Evolutionary conservation across 2,329 filamentous ascomycete species (phyloP).

Genomic region (Monosporascus sp.): DNA sequence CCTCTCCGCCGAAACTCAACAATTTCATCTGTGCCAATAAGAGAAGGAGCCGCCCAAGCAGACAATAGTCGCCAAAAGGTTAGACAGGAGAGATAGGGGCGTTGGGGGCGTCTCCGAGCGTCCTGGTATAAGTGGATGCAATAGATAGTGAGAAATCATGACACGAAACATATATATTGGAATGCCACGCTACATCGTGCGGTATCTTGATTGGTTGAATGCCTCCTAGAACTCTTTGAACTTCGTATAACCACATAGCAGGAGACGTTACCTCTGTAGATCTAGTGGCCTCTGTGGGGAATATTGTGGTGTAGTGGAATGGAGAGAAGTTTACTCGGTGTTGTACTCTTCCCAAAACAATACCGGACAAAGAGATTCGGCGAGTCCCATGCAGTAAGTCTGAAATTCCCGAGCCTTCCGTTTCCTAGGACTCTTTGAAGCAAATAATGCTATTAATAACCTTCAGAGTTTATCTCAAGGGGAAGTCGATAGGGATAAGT

Average conservation of each 20-base stretch:
- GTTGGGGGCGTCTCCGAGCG: not conserved
- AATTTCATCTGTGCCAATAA: not conserved
- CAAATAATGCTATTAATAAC: not conserved
- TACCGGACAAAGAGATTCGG: not conserved
- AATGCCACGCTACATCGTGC: not conserved
- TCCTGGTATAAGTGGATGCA: not conserved
- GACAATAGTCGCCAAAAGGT: not conserved
- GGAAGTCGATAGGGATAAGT: not conserved
- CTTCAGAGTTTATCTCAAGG: not conserved
- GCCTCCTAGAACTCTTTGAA: not conserved
- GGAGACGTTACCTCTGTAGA: not conserved
- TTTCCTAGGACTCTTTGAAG: not conserved
- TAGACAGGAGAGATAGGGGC: not conserved
- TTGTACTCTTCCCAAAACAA: not conserved
- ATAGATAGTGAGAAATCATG: not conserved
- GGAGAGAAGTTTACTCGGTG: not conserved
- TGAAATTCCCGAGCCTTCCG: too few species aligned
- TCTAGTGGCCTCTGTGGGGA: not conserved
- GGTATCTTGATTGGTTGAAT: not conserved
- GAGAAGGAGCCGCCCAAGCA: not conserved
- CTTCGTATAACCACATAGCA: not conserved
- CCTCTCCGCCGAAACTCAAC: not conserved
- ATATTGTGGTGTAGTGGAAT: not conserved
- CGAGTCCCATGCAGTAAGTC: not conserved
- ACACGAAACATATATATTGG: not conserved